Conservation (phyloP, 2,329 filamentous ascomycete genomes). For the Cytospora schulzeri region DNA sequence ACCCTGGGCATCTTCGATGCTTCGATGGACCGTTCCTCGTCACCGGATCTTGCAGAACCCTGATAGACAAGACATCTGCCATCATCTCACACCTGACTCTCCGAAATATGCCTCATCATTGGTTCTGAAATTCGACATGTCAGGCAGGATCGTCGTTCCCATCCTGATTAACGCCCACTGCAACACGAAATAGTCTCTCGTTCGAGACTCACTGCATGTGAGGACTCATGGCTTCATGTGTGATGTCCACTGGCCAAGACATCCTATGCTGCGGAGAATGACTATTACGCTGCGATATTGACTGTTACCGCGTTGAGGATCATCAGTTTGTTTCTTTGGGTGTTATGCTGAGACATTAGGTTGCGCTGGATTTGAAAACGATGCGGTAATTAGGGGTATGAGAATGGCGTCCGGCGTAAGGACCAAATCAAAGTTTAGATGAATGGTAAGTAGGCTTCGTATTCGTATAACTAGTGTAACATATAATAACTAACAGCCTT, state of each 20-base stretch:
- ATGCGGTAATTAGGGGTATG: constrained; percentile 29
- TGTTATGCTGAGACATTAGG: constrained; percentile 48
- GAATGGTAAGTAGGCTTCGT: too few species aligned
- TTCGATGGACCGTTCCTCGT: constrained; percentile 50
- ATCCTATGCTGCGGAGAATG: constrained; percentile 42
- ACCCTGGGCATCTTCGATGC: too few species aligned
- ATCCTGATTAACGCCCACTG: constrained; percentile 54
- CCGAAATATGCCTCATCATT: not conserved
- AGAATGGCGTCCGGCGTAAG: too few species aligned
- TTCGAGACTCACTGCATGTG: constrained; percentile 49
- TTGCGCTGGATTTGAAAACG: constrained; percentile 34
- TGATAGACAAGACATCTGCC: constrained; percentile 42
- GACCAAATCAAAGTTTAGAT: too few species aligned
- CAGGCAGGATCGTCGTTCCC: constrained; percentile 49
- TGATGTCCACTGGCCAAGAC: constrained; percentile 49
- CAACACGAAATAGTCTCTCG: constrained; percentile 51
- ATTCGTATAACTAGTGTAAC: too few species aligned
- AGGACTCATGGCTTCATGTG: too few species aligned
- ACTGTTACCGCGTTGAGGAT: constrained; percentile 52
- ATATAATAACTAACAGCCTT: too few species aligned
- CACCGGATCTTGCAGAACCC: constrained; percentile 41
- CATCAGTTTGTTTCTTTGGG: constrained; percentile 55
- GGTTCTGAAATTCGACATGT: constrained; percentile 35
- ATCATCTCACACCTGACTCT: constrained; percentile 33
- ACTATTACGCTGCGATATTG: constrained; percentile 49